phyloP scores from a whole-genome alignment of 2,329 filamentous ascomycete genomes.

The Paracorniculantispora psalliotae region DNA sequence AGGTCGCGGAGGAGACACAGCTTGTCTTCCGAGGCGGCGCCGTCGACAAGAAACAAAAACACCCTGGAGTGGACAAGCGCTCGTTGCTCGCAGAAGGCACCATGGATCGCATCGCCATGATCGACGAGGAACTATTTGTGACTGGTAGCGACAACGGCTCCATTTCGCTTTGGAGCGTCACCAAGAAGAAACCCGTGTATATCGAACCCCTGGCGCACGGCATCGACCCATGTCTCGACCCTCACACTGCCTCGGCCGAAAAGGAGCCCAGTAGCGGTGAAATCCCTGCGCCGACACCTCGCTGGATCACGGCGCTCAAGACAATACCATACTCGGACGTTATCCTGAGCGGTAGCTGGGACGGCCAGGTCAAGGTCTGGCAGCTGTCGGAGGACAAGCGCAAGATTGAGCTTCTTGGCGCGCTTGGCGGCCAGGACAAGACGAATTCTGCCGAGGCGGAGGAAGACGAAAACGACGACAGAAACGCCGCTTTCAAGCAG shows the following conservation, averaged over 20 bases:
- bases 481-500: constrained; percentile 22
- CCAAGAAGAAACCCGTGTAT: constrained; percentile 92
- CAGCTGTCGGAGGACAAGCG: constrained; percentile 77
- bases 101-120: constrained; percentile 86
- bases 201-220: constrained; percentile 80
- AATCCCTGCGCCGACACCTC: constrained; percentile 61
- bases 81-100: constrained; percentile 69
- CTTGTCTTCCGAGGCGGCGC: constrained; percentile 89
- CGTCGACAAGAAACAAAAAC: constrained; percentile 48
- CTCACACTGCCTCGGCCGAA: constrained; percentile 71
- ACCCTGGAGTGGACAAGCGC: constrained; percentile 39
- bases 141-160: constrained; percentile 91
- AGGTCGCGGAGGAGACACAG: constrained; percentile 91
- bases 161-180: constrained; percentile 78
- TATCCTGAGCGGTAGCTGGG: constrained; percentile 90
- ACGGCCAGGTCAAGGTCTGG: constrained; percentile 79
- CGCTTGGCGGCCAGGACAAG: constrained; percentile 44
- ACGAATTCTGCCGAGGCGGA: constrained; percentile 11
- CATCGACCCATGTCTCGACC: constrained; percentile 64
- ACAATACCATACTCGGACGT: constrained; percentile 88
- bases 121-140: constrained; percentile 84
- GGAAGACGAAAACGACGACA: constrained; percentile 23
- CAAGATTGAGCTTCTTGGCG: constrained; percentile 67
- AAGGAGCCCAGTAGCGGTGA: constrained; percentile 54
- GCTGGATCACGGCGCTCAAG: constrained; percentile 85